These are phyloP conservation scores for Ophiosphaerella herpotricha DNA, from an alignment of 2,329 filamentous ascomycete species.

Conservation along the genomic window DNA sequence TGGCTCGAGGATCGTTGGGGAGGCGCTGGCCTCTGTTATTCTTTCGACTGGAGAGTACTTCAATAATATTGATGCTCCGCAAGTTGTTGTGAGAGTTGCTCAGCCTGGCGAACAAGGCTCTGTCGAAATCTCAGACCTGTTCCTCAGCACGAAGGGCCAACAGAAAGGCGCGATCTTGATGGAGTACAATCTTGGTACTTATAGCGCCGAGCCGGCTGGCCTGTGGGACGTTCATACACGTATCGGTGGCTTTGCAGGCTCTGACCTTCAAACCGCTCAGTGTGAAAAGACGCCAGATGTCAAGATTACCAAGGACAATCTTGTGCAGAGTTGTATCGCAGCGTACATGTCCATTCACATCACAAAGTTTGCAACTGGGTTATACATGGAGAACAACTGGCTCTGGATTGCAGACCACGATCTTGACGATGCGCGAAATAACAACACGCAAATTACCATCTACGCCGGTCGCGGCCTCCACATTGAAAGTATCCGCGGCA, in stretches of 20 bases:
- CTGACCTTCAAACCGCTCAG: conserved; percentile 73
- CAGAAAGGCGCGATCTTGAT: conserved; percentile 71
- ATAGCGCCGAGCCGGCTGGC: conserved; percentile 64
- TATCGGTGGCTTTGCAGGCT: conserved; percentile 79
- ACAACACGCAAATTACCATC: conserved; percentile 69
- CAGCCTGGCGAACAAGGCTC: conserved; percentile 64
- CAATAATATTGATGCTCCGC: conserved; percentile 58
- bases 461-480: conserved; percentile 84
- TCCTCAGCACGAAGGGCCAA: conserved; percentile 70
- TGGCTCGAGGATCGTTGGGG: conserved; percentile 79
- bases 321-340: conserved; percentile 70
- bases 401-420: conserved; percentile 85
- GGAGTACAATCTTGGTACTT: conserved; percentile 69
- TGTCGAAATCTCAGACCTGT: conserved; percentile 73
- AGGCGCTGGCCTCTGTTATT: conserved; percentile 82
- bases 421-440: conserved; percentile 73
- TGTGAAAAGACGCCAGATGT: conserved; percentile 75
- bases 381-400: conserved; percentile 90
- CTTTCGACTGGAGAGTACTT: conserved; percentile 69
- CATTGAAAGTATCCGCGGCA: conserved; percentile 61
- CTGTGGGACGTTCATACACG: conserved; percentile 90
- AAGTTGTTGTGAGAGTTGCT: conserved; percentile 71
- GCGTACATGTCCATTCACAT: conserved; percentile 63
- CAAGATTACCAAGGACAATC: conserved; percentile 52
- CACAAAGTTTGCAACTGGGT: conserved; percentile 58